Evolutionary conservation across 192 early-diverging fungal species (phyloP).

Genomic region (Piromyces sp.): DNA sequence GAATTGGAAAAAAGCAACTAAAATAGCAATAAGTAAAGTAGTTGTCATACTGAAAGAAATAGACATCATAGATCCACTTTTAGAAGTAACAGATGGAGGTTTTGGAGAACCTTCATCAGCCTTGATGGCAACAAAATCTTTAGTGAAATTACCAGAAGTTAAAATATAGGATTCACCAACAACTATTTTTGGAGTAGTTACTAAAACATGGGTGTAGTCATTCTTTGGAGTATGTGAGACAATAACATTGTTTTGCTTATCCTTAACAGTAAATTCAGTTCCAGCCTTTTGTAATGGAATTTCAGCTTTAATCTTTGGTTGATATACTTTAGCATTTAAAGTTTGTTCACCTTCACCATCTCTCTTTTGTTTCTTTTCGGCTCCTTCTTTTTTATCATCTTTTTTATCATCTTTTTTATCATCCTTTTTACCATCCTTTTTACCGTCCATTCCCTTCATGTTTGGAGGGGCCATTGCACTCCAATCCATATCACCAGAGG

Average conservation of each 20-base stretch:
- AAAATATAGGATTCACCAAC: neutral
- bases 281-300: neutral
- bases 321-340: neutral
- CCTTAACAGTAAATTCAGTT: neutral
- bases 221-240: neutral
- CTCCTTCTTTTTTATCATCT: too few relatives aligned
- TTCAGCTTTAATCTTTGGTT: neutral
- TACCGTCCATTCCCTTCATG: neutral
- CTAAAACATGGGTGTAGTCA: neutral
- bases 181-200: neutral
- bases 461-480: neutral
- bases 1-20: too few relatives aligned
- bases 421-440: too few relatives aligned
- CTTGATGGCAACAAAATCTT: neutral
- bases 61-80: neutral
- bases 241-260: neutral
- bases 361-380: too few relatives aligned
- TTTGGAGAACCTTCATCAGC: neutral
- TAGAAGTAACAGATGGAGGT: neutral
- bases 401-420: too few relatives aligned
- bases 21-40: too few relatives aligned
- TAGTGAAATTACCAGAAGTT: neutral
- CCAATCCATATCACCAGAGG: too few relatives aligned
- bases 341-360: neutral
- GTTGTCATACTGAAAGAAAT: too few relatives aligned